Conservation (phyloP, 2,329 filamentous ascomycete genomes). For the Chrysosphaeria jannelii region DNA sequence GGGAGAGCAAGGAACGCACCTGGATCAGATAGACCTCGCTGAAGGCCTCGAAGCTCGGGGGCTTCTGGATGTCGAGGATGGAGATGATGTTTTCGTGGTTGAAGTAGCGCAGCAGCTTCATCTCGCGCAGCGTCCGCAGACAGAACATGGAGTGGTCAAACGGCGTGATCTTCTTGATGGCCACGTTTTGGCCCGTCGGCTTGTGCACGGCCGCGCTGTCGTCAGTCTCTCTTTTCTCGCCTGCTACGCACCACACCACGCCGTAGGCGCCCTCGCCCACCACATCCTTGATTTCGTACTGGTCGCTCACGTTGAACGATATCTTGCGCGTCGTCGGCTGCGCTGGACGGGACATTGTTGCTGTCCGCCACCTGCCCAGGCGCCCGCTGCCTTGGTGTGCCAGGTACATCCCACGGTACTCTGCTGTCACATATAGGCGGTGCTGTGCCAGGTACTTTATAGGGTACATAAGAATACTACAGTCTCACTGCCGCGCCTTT, state of each 20-base stretch:
- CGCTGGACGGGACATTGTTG: slow-evolving; percentile 25
- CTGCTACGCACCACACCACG: slow-evolving; percentile 59
- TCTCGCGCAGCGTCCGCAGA: slow-evolving; percentile 81
- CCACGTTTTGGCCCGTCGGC: slow-evolving; percentile 90
- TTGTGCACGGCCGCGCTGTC: slow-evolving; percentile 84
- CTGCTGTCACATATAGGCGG: background rate
- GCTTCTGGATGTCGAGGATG: slow-evolving; percentile 96
- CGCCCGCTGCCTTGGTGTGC: no score
- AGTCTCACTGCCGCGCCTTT: slow-evolving; percentile 55
- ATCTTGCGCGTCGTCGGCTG: slow-evolving; percentile 55
- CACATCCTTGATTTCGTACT: slow-evolving; percentile 98
- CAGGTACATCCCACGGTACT: no score
- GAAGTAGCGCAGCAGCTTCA: slow-evolving; percentile 97
- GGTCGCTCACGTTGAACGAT: slow-evolving; percentile 97
- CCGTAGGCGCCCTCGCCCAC: slow-evolving; percentile 96
- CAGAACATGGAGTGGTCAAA: slow-evolving; percentile 99
- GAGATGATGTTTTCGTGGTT: slow-evolving; percentile 99
- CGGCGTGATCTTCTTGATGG: slow-evolving; percentile 98
- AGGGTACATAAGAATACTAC: background rate
- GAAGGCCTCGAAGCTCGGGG: slow-evolving; percentile 81
- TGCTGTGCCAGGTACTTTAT: background rate
- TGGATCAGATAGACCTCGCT: slow-evolving; percentile 97
- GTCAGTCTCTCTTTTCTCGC: no score
- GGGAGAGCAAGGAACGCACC: slow-evolving; percentile 17
- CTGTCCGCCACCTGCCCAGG: no score